A percentile compares a stretch with the other conserved stretches of the same genome.
phyloP scores from a whole-genome alignment of 2,329 filamentous ascomycete species.

The Knoxdaviesia proteae region DNA sequence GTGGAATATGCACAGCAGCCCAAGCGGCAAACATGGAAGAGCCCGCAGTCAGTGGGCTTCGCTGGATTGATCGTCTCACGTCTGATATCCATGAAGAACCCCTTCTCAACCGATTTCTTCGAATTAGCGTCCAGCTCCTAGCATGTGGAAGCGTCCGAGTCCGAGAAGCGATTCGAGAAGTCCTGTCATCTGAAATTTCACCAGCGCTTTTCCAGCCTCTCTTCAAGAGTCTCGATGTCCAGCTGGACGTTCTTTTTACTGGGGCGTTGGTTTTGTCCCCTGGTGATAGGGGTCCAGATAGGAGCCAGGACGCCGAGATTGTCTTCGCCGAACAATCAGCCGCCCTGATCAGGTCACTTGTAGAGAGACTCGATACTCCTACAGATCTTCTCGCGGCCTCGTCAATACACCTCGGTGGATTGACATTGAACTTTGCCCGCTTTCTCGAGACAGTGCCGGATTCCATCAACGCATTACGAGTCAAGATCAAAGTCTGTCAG shows the following conservation, averaged over 20 bases:
- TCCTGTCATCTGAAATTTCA: slow-evolving; percentile 43
- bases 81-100: slow-evolving; percentile 40
- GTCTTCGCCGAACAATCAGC: slow-evolving; percentile 48
- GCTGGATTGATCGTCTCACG: slow-evolving; percentile 42
- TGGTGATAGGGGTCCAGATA: slow-evolving; percentile 26
- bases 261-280: slow-evolving; percentile 10
- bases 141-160: slow-evolving; percentile 43
- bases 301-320: slow-evolving; percentile 37
- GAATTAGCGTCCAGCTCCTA: slow-evolving; percentile 42
- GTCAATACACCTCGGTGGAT: slow-evolving; percentile 39
- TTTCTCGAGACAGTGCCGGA: slow-evolving; percentile 40
- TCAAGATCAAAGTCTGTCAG: slow-evolving; percentile 51
- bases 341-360: slow-evolving; percentile 38
- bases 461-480: slow-evolving; percentile 31
- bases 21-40: slow-evolving; percentile 37
- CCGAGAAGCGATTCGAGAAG: slow-evolving; percentile 45
- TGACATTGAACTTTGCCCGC: slow-evolving; percentile 45
- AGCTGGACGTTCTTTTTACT: slow-evolving; percentile 41
- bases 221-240: slow-evolving; percentile 43
- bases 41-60: slow-evolving; percentile 29
- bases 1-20: slow-evolving; percentile 42
- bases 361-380: slow-evolving; percentile 42
- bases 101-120: slow-evolving; percentile 36
- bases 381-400: slow-evolving; percentile 40
- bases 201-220: slow-evolving; percentile 38